Conservation (phyloP, 1,284 basidiomycete species). For the Ganoderma boninense region DNA sequence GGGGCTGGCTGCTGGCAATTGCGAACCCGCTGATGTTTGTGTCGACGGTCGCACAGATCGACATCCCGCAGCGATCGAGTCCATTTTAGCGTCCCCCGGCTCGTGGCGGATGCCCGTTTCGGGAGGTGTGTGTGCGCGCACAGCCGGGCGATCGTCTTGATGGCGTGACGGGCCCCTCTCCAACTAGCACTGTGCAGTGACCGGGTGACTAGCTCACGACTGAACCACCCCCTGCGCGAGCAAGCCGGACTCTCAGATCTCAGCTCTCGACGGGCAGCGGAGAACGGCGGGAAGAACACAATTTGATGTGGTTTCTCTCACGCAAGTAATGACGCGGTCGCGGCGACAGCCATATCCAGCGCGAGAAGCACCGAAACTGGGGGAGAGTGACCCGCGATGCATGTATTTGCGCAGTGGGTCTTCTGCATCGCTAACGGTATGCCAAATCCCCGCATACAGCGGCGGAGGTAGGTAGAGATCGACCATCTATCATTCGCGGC, state of each 20-base stretch:
- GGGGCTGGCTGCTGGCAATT: no score
- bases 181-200: no score
- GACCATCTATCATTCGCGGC: not conserved
- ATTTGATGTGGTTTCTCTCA: not conserved
- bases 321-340: not conserved
- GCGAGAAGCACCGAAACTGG: not conserved
- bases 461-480: conserved; percentile 1
- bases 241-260: no score
- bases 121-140: conserved; percentile 1
- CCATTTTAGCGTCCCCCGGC: not conserved
- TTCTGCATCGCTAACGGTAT: not conserved
- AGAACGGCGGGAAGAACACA: not conserved
- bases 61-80: conserved; percentile 1
- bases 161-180: no score
- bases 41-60: not conserved
- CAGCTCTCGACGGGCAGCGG: not conserved
- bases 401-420: not conserved
- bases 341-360: not conserved
- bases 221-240: no score
- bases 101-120: not conserved
- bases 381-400: not conserved
- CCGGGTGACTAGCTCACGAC: no score
- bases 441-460: not conserved
- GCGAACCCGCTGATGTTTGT: not conserved
- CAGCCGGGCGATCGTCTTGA: not conserved